Percentiles rank a stretch among this genome's conserved stretches.
Conservation (phyloP, 2,329 filamentous ascomycete genomes). For the Aspergillus ustus region DNA sequence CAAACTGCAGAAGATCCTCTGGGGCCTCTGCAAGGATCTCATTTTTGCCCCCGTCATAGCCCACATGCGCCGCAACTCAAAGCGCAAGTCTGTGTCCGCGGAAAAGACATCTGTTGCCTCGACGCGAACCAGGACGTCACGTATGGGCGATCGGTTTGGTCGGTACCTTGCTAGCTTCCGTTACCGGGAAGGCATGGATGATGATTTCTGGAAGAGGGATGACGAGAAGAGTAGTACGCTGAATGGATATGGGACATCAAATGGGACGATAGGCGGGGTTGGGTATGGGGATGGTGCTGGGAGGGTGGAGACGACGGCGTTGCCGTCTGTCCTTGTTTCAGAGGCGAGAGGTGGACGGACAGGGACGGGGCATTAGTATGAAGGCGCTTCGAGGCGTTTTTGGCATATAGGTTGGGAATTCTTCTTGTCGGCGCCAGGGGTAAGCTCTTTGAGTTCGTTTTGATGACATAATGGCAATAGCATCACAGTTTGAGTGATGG, state of each 20-base stretch:
- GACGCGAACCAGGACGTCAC: slow-evolving; percentile 26
- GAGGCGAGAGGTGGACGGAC: slow-evolving; percentile 15
- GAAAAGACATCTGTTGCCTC: slow-evolving; percentile 9
- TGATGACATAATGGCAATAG: not conserved
- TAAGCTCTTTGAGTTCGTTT: not conserved
- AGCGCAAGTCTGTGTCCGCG: not conserved
- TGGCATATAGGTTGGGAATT: not conserved
- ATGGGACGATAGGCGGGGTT: not conserved
- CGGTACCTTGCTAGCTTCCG: slow-evolving; percentile 32
- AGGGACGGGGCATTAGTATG: not conserved
- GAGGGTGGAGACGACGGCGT: slow-evolving; percentile 11
- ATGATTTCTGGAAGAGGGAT: slow-evolving; percentile 39
- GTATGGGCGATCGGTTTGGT: slow-evolving; percentile 28
- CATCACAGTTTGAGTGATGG: not conserved
- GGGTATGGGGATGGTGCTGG: not conserved
- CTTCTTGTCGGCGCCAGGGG: not conserved
- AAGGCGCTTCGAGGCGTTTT: not conserved
- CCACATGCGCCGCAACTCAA: slow-evolving; percentile 14
- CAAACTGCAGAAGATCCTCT: slow-evolving; percentile 30
- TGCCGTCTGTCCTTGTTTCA: slow-evolving; percentile 18
- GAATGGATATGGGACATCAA: not conserved
- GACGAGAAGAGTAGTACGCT: slow-evolving; percentile 18
- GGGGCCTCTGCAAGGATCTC: slow-evolving; percentile 30
- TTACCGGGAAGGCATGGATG: slow-evolving; percentile 28
- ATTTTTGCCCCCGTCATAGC: slow-evolving; percentile 26